phyloP scores from a whole-genome alignment of 164 flowering plant genomes.

The Buxus sempervirens region DNA sequence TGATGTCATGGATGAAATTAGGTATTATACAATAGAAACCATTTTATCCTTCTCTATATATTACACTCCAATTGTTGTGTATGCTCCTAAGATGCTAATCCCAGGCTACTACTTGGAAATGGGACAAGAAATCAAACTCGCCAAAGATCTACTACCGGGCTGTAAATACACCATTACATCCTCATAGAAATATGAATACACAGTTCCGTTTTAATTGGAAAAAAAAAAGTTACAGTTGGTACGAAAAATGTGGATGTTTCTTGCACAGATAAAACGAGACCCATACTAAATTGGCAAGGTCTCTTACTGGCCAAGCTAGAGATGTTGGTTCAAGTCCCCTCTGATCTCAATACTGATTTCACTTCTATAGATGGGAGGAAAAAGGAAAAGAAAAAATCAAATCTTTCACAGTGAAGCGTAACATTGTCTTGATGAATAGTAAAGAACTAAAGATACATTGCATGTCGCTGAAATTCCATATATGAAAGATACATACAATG shows the following conservation, averaged over 20 bases:
- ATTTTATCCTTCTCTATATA: not conserved
- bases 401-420: conserved; percentile 1
- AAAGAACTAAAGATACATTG: not conserved
- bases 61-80: not conserved
- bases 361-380: too few relatives aligned
- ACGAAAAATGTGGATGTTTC: not conserved
- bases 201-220: not conserved
- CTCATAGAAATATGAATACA: not conserved
- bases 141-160: not conserved
- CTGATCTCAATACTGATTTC: too few relatives aligned
- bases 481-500: conserved; percentile 44
- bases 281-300: too few relatives aligned
- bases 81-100: not conserved
- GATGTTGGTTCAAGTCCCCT: too few relatives aligned
- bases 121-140: not conserved
- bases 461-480: not conserved
- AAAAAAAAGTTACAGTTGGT: not conserved
- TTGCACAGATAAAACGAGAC: not conserved
- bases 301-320: too few relatives aligned
- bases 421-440: not conserved
- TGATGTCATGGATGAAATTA: not conserved
- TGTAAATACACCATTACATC: not conserved
- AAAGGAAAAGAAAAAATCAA: not conserved
- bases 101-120: not conserved
- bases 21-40: not conserved